Evolutionary conservation across 140 eudicot genomes (phyloP), one percentile per base, ranked within the genome.

Genomic region (Erigeron philadelphicus): DNA sequence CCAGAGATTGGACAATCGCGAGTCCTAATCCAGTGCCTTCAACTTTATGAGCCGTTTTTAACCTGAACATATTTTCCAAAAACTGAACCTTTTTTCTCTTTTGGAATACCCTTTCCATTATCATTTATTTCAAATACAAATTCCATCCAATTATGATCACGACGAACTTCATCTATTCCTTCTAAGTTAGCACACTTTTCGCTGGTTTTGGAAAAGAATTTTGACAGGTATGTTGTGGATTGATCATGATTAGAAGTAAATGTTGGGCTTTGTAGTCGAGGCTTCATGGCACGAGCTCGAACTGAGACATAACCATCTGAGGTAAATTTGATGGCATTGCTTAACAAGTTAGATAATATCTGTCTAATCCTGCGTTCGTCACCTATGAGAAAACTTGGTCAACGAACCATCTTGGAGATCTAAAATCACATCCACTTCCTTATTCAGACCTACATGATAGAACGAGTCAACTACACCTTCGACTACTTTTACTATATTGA

Each of bases 1-100:
- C 96, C 95, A 91, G 67, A n/a, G 97, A 86, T 66, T 78, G 95
- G 50, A 91, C 97, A 50, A 88, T 91, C 1, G 89, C 96, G n/a
- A 88, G 88, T 11, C 97, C 96, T 55, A 91, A 73, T 11, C 97
- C 96, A 5, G 88, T 84, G 72, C 97, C 97, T 76, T 78, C 87
- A 11, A 76, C 71, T 50, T 76, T 81, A 49, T 17, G 64, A 11
- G 63, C 76, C 0, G 76, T 73, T 65, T 63, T 81, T 85, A 46
- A 88, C 88, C 60, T 88, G 96, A 56, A 88, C 88, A 72, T 79
- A 88, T 72, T 88, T 80, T 57, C 86, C 93, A 77, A 88, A 88
- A n/a, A 88, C 67, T 15, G 82, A 81, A 4, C 67, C 77, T 31
- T 70, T 83, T 73, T 84, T 86, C 81, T 88, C 97, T 67, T 82